A percentile compares a stretch with the other conserved stretches of the same genome.
Conservation (phyloP, 805 yeast species). For the Metschnikowia sp. region DNA sequence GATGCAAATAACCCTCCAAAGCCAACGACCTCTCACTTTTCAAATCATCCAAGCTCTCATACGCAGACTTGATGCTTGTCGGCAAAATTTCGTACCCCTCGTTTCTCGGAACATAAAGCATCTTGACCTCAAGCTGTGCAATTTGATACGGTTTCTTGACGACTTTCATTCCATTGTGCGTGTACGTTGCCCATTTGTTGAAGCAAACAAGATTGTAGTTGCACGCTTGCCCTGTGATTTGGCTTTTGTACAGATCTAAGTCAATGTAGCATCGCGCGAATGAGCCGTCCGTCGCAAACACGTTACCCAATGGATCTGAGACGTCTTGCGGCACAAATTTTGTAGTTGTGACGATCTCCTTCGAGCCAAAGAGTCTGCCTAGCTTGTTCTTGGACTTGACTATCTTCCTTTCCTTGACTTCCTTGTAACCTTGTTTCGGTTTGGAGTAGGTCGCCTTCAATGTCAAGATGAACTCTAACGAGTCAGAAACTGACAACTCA, state of each 20-base stretch:
- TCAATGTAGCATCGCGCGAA: conserved; percentile 75
- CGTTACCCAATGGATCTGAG: conserved; percentile 57
- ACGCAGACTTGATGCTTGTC: conserved; percentile 54
- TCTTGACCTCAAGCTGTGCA: conserved; percentile 64
- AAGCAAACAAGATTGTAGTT: conserved; percentile 58
- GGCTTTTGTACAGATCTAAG: conserved; percentile 54
- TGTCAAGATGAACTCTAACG: conserved; percentile 65
- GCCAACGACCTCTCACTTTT: conserved; percentile 21
- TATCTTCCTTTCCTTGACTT: conserved; percentile 56
- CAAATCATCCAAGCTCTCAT: conserved; percentile 33
- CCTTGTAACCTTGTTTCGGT: conserved; percentile 49
- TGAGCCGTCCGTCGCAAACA: conserved; percentile 83
- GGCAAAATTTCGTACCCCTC: conserved; percentile 64
- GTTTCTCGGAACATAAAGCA: conserved; percentile 66
- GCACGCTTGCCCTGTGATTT: conserved; percentile 50
- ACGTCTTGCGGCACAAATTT: conserved; percentile 50
- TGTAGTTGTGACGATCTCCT: conserved; percentile 46
- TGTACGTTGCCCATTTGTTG: conserved; percentile 72
- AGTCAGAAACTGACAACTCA: conserved; percentile 58
- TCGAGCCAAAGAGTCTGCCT: conserved; percentile 47
- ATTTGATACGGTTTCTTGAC: conserved; percentile 50
- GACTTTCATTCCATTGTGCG: conserved; percentile 23
- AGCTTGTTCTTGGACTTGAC: conserved; percentile 43
- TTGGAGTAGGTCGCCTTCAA: conserved; percentile 61
- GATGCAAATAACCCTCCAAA: conserved; percentile 72